A percentile compares a stretch with the other conserved stretches of the same genome.
phyloP scores from a whole-genome alignment of 495 filamentous ascomycete genomes.

The Hyaloscypha hepaticicola region DNA sequence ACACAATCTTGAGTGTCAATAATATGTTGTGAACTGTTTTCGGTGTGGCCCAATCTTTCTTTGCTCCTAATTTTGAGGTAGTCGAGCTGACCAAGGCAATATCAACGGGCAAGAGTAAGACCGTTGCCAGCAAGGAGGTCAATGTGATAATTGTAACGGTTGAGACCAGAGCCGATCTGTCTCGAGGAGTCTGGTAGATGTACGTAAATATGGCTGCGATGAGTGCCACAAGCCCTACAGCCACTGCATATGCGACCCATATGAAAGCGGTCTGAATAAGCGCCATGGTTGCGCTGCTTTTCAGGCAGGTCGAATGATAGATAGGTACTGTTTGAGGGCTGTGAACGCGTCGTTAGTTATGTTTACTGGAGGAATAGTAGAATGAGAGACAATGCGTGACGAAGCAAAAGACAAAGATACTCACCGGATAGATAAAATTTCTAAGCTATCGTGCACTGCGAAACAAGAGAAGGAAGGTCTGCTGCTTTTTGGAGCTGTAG shows the following conservation, averaged over 20 bases:
- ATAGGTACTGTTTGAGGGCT: conserved; percentile 8
- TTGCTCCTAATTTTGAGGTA: conserved; percentile 68
- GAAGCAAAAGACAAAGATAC: neutral
- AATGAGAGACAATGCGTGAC: neutral
- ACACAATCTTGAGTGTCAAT: conserved; percentile 78
- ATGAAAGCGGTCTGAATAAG: conserved; percentile 82
- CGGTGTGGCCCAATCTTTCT: conserved; percentile 92
- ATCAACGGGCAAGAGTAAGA: conserved; percentile 91
- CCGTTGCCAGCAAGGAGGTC: conserved; percentile 83
- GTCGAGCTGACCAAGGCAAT: conserved; percentile 93
- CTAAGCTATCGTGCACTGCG: neutral
- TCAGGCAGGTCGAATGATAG: conserved; percentile 5
- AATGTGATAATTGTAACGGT: conserved; percentile 82
- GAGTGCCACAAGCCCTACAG: conserved; percentile 65
- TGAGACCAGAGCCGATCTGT: conserved; percentile 77
- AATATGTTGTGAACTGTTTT: conserved; percentile 73
- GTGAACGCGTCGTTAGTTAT: conserved; percentile 1
- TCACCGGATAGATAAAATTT: neutral
- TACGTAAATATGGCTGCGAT: conserved; percentile 81
- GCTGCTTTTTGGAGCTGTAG: neutral
- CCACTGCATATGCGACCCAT: conserved; percentile 87
- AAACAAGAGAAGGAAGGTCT: conserved; percentile 1
- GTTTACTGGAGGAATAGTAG: neutral
- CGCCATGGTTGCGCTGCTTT: conserved; percentile 25
- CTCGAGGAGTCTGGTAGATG: conserved; percentile 81